Base-by-base conservation (phyloP, 768 basidiomycete species). In the Brasilioporus rufonigricans region DNA sequence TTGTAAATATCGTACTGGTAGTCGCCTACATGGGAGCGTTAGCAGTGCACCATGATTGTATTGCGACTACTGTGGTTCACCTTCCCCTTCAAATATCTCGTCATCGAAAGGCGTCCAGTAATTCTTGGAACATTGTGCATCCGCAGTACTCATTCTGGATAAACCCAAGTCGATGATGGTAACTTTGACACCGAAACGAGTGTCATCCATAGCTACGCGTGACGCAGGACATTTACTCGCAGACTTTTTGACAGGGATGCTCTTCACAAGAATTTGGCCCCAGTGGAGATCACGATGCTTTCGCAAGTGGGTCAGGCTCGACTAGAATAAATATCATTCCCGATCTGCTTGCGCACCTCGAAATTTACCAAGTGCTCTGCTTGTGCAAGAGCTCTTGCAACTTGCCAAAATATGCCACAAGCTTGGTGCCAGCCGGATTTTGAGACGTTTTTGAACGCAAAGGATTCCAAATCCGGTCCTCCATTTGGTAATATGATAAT, bases 261-360 rank as follows among this genome's bases (percentile, higher is more conserved):
- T 77, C 64, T 86, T 85, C 45, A 98, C 84, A 9, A 99, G 79
- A 47, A 99, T 89, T 70, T 99, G 97, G 21, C 97, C 97, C 84
- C 92, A 93, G 64, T 99, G 97, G n/a, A 99, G 82, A 70, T 99
- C 97, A 31, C 97, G 93, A 72, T 99, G 97, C 96, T 99, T 64
- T 46, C 33, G 32, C 5, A 47, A 21, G 39, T 27, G 27, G 45
- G 49, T 57, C 29, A 61, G 50, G 12, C 48, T 39, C 21, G 8
- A 38, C 19, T 21, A n/a, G n/a, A 29, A 41, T 21, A 51, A 19
- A 44, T 26, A 4, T 44, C 16, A 43, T 43, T 31, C 14, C 7
- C 18, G 8, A 48, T 35, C 18, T 23, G 45, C 3, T 38, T 40
- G 61, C 81, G 52, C 59, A 97, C 96, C 83, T 99, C 97, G 53